Evolutionary conservation across 1,139 yeast genomes (phyloP).

Genomic region (Schwanniomyces etchellsii): DNA sequence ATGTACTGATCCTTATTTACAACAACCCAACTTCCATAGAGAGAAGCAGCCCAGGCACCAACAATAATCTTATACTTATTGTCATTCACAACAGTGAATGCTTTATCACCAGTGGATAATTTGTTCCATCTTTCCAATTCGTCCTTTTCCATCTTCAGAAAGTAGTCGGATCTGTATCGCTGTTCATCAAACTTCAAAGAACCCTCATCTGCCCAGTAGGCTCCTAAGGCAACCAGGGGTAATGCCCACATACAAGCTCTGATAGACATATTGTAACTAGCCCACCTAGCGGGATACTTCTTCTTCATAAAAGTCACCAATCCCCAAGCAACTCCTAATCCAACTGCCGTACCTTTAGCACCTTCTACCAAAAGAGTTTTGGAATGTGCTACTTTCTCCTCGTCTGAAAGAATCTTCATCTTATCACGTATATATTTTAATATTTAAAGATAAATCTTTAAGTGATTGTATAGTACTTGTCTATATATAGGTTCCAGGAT

Average conservation of each 20-base stretch:
- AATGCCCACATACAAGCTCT: conserved; percentile 53
- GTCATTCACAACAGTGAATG: conserved; percentile 37
- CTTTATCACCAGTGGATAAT: conserved; percentile 35
- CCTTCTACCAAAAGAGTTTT: conserved; percentile 57
- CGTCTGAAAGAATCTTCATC: conserved; percentile 66
- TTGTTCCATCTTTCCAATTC: conserved; percentile 42
- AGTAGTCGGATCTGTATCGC: conserved; percentile 28
- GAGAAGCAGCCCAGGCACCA: conserved; percentile 80
- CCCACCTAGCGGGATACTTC: conserved; percentile 16
- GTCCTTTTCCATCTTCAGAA: conserved; percentile 13
- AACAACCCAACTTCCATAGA: conserved; percentile 73
- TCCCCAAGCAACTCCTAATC: conserved; percentile 48
- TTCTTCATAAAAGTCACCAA: conserved; percentile 26
- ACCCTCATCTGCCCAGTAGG: conserved; percentile 55
- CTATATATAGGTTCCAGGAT: too few relatives aligned
- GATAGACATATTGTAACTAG: conserved; percentile 34
- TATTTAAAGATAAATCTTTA: too few relatives aligned
- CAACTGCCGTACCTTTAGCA: conserved; percentile 53
- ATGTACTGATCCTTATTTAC: conserved; percentile 71
- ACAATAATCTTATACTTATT: conserved; percentile 71
- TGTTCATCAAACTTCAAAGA: conserved; percentile 50
- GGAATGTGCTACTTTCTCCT: conserved; percentile 62
- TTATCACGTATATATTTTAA: not conserved
- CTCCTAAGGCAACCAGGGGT: conserved; percentile 54
- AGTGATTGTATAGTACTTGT: too few relatives aligned